Evolutionary conservation across 2,329 filamentous ascomycete genomes (phyloP).

Genomic region (Ascochyta koolunga): DNA sequence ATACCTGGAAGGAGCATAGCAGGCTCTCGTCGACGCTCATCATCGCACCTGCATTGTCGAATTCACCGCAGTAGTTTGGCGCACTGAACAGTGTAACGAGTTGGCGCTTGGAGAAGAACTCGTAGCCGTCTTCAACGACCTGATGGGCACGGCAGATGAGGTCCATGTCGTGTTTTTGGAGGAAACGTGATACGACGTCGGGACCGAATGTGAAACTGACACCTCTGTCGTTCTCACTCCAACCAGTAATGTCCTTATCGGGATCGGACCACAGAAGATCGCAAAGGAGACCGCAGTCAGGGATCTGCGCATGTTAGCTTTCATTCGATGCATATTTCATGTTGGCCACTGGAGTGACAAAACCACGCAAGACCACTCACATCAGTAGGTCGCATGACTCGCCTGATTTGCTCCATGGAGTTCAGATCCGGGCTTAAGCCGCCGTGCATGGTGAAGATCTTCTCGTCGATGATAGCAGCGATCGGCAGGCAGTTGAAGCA

Average conservation of each 20-base stretch:
- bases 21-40: constrained; percentile 99
- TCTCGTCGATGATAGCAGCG: constrained; percentile 98
- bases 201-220: constrained; percentile 98
- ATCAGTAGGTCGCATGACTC: constrained; percentile 98
- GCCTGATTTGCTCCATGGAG: constrained; percentile 99
- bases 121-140: constrained; percentile 98
- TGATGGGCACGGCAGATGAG: constrained; percentile 98
- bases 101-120: constrained; percentile 99
- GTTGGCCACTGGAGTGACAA: neutral
- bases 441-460: constrained; percentile 99
- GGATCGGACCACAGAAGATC: constrained; percentile 98
- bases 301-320: constrained; percentile 72
- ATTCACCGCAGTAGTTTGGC: constrained; percentile 99
- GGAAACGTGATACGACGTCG: constrained; percentile 94
- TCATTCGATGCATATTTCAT: neutral
- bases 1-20: constrained; percentile 97
- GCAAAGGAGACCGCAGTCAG: constrained; percentile 95
- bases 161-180: constrained; percentile 99
- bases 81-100: constrained; percentile 97
- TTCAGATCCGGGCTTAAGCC: constrained; percentile 96
- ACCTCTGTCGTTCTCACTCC: constrained; percentile 98
- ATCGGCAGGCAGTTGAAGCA: constrained; percentile 99
- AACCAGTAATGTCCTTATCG: constrained; percentile 98
- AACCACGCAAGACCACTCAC: constrained; percentile 64
- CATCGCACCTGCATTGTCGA: constrained; percentile 99